Evolutionary conservation across 768 basidiomycete species (phyloP).

Genomic region (Lyophyllum atratum): DNA sequence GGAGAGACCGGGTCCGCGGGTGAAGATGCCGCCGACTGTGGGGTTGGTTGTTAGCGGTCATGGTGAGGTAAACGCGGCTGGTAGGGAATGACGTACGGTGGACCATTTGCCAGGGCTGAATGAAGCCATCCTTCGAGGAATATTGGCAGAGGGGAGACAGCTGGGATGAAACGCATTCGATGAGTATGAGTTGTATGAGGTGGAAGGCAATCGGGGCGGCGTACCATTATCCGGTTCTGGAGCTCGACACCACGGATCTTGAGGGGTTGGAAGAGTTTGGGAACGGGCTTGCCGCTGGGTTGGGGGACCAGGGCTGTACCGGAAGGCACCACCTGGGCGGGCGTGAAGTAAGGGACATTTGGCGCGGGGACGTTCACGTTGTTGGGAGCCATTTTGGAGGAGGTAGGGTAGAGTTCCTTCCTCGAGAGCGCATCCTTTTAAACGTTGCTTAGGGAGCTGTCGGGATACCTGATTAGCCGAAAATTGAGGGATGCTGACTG

Average conservation of each 20-base stretch:
- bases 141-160: slow-evolving; percentile 64
- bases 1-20: slow-evolving; percentile 56
- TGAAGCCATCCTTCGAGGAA: slow-evolving; percentile 52
- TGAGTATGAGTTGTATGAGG: not conserved
- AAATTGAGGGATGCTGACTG: not conserved
- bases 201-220: slow-evolving; percentile 11
- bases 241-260: slow-evolving; percentile 54
- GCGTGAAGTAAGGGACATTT: slow-evolving; percentile 40
- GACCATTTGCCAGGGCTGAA: slow-evolving; percentile 59
- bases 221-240: slow-evolving; percentile 57
- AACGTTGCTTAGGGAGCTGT: not conserved
- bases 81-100: slow-evolving; percentile 50
- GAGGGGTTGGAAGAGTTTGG: slow-evolving; percentile 52
- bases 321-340: slow-evolving; percentile 42
- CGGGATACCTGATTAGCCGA: not conserved
- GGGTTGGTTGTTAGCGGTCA: slow-evolving; percentile 4
- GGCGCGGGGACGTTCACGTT: slow-evolving; percentile 18
- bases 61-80: slow-evolving; percentile 16
- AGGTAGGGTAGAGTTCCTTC: not conserved
- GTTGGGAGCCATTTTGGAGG: slow-evolving; percentile 10
- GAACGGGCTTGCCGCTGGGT: slow-evolving; percentile 34
- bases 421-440: not conserved
- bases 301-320: slow-evolving; percentile 45
- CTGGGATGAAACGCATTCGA: slow-evolving; percentile 19
- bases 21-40: slow-evolving; percentile 54